phyloP scores from a whole-genome alignment of 2,329 filamentous ascomycete genomes.

The Neophaeococcomyces aloes region DNA sequence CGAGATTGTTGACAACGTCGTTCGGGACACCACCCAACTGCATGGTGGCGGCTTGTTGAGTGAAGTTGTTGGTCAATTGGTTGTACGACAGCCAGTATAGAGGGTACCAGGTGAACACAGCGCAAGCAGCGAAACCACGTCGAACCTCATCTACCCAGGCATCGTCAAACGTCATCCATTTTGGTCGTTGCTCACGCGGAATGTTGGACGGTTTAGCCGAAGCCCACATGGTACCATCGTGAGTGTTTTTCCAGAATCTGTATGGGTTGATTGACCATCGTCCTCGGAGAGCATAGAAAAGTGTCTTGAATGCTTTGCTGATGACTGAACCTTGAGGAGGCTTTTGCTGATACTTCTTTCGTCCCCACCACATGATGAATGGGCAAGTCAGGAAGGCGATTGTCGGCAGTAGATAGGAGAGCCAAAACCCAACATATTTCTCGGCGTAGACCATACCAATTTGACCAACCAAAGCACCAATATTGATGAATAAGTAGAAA shows the following conservation, averaged over 20 bases:
- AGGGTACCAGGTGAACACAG: slow-evolving; percentile 51
- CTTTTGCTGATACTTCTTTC: slow-evolving; percentile 51
- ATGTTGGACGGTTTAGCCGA: slow-evolving; percentile 40
- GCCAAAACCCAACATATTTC: slow-evolving; percentile 67
- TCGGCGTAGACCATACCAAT: slow-evolving; percentile 63
- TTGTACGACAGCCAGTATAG: slow-evolving; percentile 45
- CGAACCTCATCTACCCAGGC: slow-evolving; percentile 70
- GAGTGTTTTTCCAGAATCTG: slow-evolving; percentile 29
- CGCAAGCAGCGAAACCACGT: slow-evolving; percentile 58
- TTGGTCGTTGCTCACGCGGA: slow-evolving; percentile 34
- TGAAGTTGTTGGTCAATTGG: slow-evolving; percentile 36
- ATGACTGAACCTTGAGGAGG: slow-evolving; percentile 61
- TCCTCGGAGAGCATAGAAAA: slow-evolving; percentile 48
- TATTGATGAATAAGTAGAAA: slow-evolving; percentile 63
- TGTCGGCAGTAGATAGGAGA: slow-evolving; percentile 59
- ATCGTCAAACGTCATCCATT: slow-evolving; percentile 75
- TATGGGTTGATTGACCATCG: slow-evolving; percentile 53
- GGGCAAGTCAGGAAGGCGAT: slow-evolving; percentile 54
- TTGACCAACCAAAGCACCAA: slow-evolving; percentile 53
- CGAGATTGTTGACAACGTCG: slow-evolving; percentile 51
- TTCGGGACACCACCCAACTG: slow-evolving; percentile 43
- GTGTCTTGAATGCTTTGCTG: slow-evolving; percentile 7
- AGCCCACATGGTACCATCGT: slow-evolving; percentile 22
- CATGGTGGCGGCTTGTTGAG: slow-evolving; percentile 48
- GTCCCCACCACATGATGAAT: slow-evolving; percentile 47